These are phyloP conservation scores for Alternaria hordeiaustralica DNA, from an alignment of 2,329 filamentous ascomycete species.

Conservation along the genomic window DNA sequence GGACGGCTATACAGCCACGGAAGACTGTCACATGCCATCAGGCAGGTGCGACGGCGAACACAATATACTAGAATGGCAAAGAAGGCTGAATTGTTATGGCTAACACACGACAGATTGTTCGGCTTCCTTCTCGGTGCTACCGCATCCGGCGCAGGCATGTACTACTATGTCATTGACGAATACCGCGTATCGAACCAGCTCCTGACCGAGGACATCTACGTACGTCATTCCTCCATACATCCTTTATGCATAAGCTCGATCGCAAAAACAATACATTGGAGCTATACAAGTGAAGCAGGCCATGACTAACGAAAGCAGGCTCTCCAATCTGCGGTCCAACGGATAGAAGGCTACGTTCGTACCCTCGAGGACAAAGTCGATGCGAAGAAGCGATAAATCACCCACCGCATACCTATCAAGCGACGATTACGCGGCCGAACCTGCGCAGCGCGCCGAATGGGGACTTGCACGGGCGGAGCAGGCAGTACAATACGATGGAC, in stretches of 20 bases:
- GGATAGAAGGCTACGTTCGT: slow-evolving; percentile 83
- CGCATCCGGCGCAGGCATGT: slow-evolving; percentile 79
- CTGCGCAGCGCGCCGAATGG: neutral
- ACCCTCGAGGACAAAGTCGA: slow-evolving; percentile 82
- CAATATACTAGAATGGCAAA: neutral
- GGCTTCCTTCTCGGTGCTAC: slow-evolving; percentile 89
- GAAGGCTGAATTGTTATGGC: neutral
- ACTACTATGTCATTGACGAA: slow-evolving; percentile 91
- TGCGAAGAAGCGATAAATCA: slow-evolving; percentile 39
- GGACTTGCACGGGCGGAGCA: neutral
- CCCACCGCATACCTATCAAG: neutral
- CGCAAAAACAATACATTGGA: neutral
- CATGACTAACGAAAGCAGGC: slow-evolving; percentile 56
- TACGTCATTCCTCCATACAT: slow-evolving; percentile 60
- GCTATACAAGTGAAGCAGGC: neutral
- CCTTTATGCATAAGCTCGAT: neutral
- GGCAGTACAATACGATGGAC: neutral
- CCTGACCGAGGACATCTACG: slow-evolving; percentile 93
- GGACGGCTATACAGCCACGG: neutral
- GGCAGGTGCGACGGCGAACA: neutral
- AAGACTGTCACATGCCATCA: neutral
- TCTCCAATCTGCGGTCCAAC: slow-evolving; percentile 84
- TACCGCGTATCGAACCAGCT: slow-evolving; percentile 94
- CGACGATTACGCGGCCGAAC: neutral
- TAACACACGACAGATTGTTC: slow-evolving; percentile 68